Evolutionary conservation across 768 basidiomycete species (phyloP).

Genomic region (Trametes meyenii): DNA sequence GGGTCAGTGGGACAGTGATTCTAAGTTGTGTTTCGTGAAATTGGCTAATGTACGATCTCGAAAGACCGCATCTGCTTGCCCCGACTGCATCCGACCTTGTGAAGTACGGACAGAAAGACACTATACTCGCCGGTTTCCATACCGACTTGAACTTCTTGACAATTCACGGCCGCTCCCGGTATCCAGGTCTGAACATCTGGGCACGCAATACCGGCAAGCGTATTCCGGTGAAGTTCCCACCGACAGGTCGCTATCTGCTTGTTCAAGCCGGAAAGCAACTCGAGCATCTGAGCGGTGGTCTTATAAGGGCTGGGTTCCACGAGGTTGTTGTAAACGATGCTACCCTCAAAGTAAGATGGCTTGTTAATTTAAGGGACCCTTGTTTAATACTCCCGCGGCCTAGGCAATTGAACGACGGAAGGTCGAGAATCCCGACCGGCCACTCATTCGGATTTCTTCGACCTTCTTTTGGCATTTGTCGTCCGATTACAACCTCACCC

Average conservation of each 20-base stretch:
- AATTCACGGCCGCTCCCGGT: slow-evolving; percentile 86
- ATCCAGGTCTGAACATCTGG: slow-evolving; percentile 92
- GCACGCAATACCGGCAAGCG: slow-evolving; percentile 91
- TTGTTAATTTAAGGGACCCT: too few species aligned
- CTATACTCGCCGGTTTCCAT: slow-evolving; percentile 93
- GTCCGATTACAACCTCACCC: slow-evolving; percentile 77
- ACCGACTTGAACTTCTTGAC: slow-evolving; percentile 93
- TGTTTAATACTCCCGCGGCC: background rate
- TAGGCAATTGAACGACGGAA: slow-evolving; percentile 69
- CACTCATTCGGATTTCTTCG: slow-evolving; percentile 91
- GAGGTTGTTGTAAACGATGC: slow-evolving; percentile 90
- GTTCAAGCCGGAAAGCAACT: slow-evolving; percentile 97
- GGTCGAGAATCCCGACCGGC: slow-evolving; percentile 66
- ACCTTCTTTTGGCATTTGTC: slow-evolving; percentile 97
- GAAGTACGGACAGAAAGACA: slow-evolving; percentile 76
- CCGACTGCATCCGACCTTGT: slow-evolving; percentile 91
- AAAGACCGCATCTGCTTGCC: slow-evolving; percentile 83
- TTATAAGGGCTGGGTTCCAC: slow-evolving; percentile 92
- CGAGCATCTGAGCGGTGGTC: slow-evolving; percentile 81
- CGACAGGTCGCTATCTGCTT: slow-evolving; percentile 76
- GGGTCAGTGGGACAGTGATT: slow-evolving; percentile 58
- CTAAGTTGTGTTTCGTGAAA: background rate
- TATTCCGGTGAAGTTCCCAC: slow-evolving; percentile 84
- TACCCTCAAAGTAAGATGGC: slow-evolving; percentile 60
- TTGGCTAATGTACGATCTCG: background rate